Evolutionary conservation across 2,329 filamentous ascomycete genomes (phyloP).

Genomic region (Beauveria caledonica): DNA sequence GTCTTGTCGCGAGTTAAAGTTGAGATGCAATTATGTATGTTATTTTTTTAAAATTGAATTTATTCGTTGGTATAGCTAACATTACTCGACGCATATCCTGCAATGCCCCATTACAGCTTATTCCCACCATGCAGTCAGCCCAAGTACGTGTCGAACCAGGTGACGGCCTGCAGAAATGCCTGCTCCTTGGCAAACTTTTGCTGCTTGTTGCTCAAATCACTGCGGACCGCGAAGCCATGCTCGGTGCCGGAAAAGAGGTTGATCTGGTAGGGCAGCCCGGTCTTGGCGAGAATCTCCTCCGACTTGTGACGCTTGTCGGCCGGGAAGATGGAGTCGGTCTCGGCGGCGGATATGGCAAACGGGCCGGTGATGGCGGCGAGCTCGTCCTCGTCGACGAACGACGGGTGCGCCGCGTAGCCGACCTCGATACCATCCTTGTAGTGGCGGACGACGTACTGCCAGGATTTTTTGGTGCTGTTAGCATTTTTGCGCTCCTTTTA

Average conservation of each 20-base stretch:
- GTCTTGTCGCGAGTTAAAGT: neutral
- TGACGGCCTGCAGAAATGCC: conserved; percentile 67
- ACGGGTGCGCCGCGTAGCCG: conserved; percentile 58
- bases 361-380: conserved; percentile 48
- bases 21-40: neutral
- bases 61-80: too few species aligned
- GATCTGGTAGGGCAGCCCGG: conserved; percentile 55
- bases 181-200: conserved; percentile 68
- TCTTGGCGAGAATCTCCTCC: conserved; percentile 49
- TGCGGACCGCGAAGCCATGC: conserved; percentile 69
- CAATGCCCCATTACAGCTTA: neutral
- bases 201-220: conserved; percentile 41
- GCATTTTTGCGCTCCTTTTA: neutral
- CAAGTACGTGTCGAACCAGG: conserved; percentile 59
- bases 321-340: conserved; percentile 53
- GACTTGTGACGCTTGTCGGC: conserved; percentile 44
- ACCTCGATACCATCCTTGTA: conserved; percentile 46
- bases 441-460: conserved; percentile 61
- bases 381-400: conserved; percentile 51
- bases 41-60: too few species aligned
- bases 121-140: neutral
- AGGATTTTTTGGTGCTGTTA: neutral
- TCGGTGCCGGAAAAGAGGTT: conserved; percentile 58
- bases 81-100: too few species aligned
- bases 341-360: conserved; percentile 54